Evolutionary conservation across 1,284 basidiomycete genomes (phyloP), one percentile per base, ranked within the genome.

Genomic region (Ganoderma lucidum): DNA sequence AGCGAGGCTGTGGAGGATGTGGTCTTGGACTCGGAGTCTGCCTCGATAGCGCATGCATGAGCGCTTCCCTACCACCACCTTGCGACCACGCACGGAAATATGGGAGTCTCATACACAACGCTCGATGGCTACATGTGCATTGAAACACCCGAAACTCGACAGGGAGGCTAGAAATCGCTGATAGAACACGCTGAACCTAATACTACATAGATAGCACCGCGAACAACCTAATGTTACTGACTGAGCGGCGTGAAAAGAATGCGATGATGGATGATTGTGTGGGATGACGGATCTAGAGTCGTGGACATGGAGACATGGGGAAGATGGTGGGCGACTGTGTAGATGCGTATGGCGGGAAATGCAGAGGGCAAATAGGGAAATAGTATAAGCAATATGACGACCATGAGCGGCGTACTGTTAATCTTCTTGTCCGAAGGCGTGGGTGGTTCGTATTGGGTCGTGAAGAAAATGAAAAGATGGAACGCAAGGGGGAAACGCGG

Each of bases 121-220:
- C 19, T 1, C 32, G 19, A 39, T 39, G 15, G 17, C 15, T 35
- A n/a, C 32, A 39, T 39, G 3, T n/a, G 17, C 56, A 10, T 39
- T 35, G 32, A 39, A 35, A 37, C 56, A 23, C 9, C 23, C 12
- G n/a, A 2, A 3, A 39, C 35, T 61, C 37, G 23, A 15, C 5
- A n/a, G 39, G 23, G 23, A 61, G 19, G 32, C 39, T 61, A 30
- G 9, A 9, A 23, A 42, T 28, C 39, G 35, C 48, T 53, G 62
- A 32, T 58, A 64, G n/a, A 58, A 64, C 63, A 64, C 53, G 56
- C 15, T 58, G 62, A 56, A 59, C 51, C 56, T 70, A 69, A 65
- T 73, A 69, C 71, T 70, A 73, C 71, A 73, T 70, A 73, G 62
- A 72, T 68, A 73, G 67, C 69, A 70, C 71, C 58, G 42, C 55